Evolutionary conservation across 352 stramenopile species (phyloP).

Genomic region (Pythium dissotocum): DNA sequence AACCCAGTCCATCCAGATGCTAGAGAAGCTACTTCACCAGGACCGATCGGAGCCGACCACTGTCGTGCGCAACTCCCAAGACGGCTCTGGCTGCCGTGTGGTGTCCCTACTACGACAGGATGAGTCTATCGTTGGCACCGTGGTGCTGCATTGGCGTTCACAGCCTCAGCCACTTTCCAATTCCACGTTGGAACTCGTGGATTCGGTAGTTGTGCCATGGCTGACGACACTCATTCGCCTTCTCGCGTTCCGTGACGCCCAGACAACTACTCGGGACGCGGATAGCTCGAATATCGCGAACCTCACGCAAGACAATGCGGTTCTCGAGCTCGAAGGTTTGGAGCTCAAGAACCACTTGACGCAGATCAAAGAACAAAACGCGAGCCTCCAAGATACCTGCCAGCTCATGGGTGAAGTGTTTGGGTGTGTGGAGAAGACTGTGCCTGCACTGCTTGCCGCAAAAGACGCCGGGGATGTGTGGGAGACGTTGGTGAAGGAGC

Average conservation of each 20-base stretch:
- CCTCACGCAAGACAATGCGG: neutral
- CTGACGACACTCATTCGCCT: neutral
- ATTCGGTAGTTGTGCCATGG: conserved; percentile 15
- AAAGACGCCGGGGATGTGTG: neutral
- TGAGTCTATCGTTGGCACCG: neutral
- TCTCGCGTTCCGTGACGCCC: neutral
- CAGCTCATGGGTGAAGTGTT: conserved; percentile 5
- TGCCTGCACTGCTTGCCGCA: neutral
- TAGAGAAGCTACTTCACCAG: neutral
- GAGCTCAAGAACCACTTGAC: conserved; percentile 1
- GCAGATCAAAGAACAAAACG: conserved; percentile 10
- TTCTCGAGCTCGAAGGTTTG: conserved; percentile 14
- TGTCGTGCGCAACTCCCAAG: neutral
- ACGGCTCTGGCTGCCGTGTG: neutral
- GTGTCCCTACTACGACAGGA: neutral
- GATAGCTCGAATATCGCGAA: neutral
- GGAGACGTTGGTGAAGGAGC: neutral
- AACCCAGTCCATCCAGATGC: neutral
- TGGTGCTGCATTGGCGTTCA: conserved; percentile 10
- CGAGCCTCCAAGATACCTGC: neutral
- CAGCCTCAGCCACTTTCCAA: neutral
- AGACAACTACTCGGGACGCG: neutral
- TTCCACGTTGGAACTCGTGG: conserved; percentile 5
- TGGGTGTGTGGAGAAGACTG: neutral
- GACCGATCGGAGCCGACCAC: too few species aligned